phyloP scores from a whole-genome alignment of 2,329 filamentous ascomycete genomes.

The Salinomyces thailandicus region DNA sequence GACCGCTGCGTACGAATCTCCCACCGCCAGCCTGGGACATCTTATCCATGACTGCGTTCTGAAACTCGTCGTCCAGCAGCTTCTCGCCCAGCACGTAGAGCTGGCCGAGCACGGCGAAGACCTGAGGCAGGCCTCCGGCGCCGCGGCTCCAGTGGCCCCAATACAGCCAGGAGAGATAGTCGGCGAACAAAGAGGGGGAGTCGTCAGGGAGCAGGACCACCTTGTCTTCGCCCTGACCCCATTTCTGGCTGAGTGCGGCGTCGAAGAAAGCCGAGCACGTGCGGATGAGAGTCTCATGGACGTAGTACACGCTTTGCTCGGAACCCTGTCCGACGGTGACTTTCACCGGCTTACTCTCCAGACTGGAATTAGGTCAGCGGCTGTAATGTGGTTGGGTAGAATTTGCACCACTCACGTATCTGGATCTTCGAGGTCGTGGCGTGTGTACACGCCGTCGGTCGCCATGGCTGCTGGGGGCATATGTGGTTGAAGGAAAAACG shows the following conservation, averaged over 20 bases:
- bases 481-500: no score
- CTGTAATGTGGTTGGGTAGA: no score
- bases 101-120: neutral
- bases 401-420: no score
- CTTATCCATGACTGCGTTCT: neutral
- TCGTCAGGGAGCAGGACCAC: conserved; percentile 1
- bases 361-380: no score
- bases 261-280: conserved; percentile 5
- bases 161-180: conserved; percentile 6
- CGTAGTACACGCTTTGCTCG: neutral
- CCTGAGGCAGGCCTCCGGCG: neutral
- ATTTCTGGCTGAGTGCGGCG: conserved; percentile 4
- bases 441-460: no score
- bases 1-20: neutral
- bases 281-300: conserved; percentile 1
- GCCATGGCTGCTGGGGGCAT: no score
- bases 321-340: conserved; percentile 22
- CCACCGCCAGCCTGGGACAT: neutral
- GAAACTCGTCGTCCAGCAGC: conserved; percentile 1
- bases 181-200: neutral
- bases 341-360: no score
- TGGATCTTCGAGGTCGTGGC: no score
- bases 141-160: neutral
- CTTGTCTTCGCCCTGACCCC: conserved; percentile 2
- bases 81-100: conserved; percentile 3